Evolutionary conservation across 768 basidiomycete genomes (phyloP).

Genomic region (Tricholoma terreum): DNA sequence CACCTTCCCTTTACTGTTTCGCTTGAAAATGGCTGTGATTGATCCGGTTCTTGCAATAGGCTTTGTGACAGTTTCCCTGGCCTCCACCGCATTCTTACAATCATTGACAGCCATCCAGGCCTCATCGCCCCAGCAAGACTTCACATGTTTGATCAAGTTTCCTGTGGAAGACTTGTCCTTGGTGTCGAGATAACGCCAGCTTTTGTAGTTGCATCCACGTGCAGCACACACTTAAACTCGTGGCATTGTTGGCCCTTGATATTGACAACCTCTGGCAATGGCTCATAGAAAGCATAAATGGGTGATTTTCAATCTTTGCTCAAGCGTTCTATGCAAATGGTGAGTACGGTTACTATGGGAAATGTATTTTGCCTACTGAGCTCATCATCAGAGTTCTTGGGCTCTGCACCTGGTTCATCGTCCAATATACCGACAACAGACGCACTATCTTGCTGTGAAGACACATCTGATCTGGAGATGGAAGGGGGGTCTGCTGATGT

Average conservation of each 20-base stretch:
- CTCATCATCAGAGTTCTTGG: conserved; percentile 1
- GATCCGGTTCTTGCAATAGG: background rate
- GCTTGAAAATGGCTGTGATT: background rate
- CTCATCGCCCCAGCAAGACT: background rate
- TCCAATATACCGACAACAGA: no score
- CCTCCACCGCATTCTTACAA: background rate
- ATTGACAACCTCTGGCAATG: no score
- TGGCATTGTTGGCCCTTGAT: no score
- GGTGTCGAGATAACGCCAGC: background rate
- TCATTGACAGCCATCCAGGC: background rate
- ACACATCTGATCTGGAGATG: no score
- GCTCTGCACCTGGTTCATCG: no score
- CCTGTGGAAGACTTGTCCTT: background rate
- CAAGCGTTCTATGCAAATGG: background rate
- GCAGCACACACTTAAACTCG: no score
- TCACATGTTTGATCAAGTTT: background rate
- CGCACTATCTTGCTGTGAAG: no score
- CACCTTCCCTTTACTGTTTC: background rate
- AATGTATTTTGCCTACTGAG: background rate
- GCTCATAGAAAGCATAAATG: background rate
- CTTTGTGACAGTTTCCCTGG: background rate
- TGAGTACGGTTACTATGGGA: no score
- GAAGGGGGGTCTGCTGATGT: no score
- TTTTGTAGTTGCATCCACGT: background rate
- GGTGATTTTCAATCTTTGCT: background rate